phyloP scores from a whole-genome alignment of 257 asterid genomes.

The Henckelia pumila region DNA sequence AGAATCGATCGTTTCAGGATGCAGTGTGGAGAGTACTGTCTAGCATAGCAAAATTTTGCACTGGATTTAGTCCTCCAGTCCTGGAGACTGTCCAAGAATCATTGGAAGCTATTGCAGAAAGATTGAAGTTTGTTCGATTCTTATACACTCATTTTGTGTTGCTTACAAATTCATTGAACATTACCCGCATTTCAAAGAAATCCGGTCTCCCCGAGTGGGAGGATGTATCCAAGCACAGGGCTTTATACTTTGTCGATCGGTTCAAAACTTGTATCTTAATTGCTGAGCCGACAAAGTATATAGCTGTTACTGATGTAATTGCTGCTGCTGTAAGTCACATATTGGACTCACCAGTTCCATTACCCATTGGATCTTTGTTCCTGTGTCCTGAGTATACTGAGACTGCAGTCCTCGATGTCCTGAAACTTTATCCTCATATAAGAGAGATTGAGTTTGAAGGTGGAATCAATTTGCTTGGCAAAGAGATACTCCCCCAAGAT shows the following conservation, averaged over 20 bases:
- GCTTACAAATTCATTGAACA: constrained; percentile 59
- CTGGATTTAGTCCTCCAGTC: constrained; percentile 43
- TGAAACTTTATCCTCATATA: constrained; percentile 62
- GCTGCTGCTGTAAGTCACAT: constrained; percentile 65
- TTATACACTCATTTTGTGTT: constrained; percentile 72
- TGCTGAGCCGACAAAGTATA: constrained; percentile 78
- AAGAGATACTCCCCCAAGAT: constrained; percentile 83
- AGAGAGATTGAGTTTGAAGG: constrained; percentile 41
- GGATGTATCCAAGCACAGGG: constrained; percentile 45
- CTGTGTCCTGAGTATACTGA: constrained; percentile 72
- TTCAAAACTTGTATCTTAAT: constrained; percentile 50
- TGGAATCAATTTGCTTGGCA: constrained; percentile 60
- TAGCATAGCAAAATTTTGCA: constrained; percentile 40
- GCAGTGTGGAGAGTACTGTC: constrained; percentile 64
- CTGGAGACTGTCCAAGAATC: constrained; percentile 49
- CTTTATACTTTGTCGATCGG: constrained; percentile 72
- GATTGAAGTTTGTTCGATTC: constrained; percentile 61
- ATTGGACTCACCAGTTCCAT: constrained; percentile 67
- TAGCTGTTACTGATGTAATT: constrained; percentile 66
- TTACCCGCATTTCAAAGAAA: constrained; percentile 53
- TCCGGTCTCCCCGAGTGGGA: constrained; percentile 82
- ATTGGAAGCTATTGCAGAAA: constrained; percentile 60
- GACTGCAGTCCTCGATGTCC: constrained; percentile 51
- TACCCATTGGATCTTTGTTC: constrained; percentile 77
- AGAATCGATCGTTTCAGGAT: constrained; percentile 71